Evolutionary conservation across 192 early-diverging fungal species (phyloP).

Genomic region (Gigaspora rosea): DNA sequence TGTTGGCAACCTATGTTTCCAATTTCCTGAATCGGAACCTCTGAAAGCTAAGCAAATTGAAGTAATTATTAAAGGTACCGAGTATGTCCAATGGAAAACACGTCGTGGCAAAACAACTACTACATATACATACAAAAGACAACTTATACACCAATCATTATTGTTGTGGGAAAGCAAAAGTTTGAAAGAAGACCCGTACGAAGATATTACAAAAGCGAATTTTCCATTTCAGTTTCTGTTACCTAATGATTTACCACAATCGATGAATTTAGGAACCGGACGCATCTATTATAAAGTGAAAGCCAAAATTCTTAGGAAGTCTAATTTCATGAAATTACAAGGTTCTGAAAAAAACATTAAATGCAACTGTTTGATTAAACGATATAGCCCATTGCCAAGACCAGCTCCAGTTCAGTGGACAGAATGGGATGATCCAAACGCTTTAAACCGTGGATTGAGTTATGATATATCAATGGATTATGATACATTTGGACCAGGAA

Average conservation of each 20-base stretch:
- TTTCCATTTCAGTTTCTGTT: conserved; percentile 3
- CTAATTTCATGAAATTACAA: conserved; percentile 27
- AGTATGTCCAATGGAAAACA: conserved; percentile 18
- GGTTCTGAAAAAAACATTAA: conserved; percentile 7
- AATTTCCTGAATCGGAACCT: conserved; percentile 13
- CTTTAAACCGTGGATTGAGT: conserved; percentile 12
- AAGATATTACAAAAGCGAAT: neutral
- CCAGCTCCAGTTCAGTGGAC: neutral
- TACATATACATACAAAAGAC: neutral
- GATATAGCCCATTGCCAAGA: conserved; percentile 9
- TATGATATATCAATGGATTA: conserved; percentile 18
- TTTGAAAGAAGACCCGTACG: neutral
- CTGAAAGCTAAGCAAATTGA: conserved; percentile 16
- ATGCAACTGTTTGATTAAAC: conserved; percentile 6
- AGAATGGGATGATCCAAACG: conserved; percentile 26
- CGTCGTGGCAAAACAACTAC: neutral
- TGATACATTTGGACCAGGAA: conserved; percentile 15
- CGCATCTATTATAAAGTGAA: conserved; percentile 13
- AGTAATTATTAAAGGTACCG: neutral
- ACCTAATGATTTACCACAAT: conserved; percentile 17
- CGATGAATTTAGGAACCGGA: neutral
- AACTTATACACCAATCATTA: conserved; percentile 16
- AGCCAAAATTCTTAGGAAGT: conserved; percentile 1
- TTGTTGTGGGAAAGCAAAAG: conserved; percentile 10
- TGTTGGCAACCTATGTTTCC: neutral